phyloP scores from a whole-genome alignment of 257 asterid genomes.

The Solanum tacnaense region DNA sequence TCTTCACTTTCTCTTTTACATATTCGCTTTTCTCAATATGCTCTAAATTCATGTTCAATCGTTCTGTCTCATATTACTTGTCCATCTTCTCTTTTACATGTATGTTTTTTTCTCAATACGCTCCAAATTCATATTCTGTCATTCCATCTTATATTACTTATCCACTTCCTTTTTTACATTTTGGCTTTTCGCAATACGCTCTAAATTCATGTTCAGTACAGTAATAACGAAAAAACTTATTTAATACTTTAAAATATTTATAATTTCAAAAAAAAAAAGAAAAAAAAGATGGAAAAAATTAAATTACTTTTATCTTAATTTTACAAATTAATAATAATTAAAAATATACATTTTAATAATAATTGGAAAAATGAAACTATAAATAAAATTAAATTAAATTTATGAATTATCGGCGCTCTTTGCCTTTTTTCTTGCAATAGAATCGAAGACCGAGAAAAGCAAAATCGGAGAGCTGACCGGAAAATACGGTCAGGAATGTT shows the following conservation, averaged over 20 bases:
- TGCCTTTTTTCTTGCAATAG: constrained; percentile 25
- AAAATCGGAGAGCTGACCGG: constrained; percentile 43
- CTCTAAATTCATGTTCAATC: background rate
- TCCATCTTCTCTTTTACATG: background rate
- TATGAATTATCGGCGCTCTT: constrained; percentile 32
- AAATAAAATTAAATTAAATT: background rate
- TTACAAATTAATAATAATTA: too few relatives aligned
- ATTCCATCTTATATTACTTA: too few relatives aligned
- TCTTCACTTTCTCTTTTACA: background rate
- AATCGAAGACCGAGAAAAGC: constrained; percentile 47
- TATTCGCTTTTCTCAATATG: fast-evolving
- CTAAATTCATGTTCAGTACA: background rate
- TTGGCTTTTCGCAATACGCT: background rate
- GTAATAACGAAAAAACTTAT: background rate
- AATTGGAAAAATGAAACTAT: background rate
- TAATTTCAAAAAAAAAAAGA: background rate
- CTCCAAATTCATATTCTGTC: background rate
- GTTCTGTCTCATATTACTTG: background rate
- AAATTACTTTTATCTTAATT: background rate
- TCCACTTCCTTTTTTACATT: background rate
- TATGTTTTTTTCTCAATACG: background rate
- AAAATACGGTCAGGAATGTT: constrained; percentile 33
- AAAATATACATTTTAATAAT: too few relatives aligned
- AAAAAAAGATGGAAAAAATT: background rate
- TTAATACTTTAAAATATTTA: background rate